Percentiles rank a stretch among this genome's conserved stretches.
phyloP scores from a whole-genome alignment of 441 rosid species.

The Gossypium gossypioides region DNA sequence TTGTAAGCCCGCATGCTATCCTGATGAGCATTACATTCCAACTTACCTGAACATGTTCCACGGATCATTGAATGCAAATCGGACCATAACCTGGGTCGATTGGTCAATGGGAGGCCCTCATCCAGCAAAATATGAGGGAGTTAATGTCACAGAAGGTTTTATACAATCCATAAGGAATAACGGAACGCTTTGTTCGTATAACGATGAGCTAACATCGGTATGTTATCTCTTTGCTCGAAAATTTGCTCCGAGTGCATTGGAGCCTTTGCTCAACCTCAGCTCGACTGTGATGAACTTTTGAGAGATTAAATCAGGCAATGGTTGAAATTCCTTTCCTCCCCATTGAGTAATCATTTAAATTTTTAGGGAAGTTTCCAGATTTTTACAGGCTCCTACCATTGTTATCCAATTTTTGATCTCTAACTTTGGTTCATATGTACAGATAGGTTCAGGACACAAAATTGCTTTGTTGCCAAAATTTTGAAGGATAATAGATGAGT shows the following conservation, averaged over 20 bases:
- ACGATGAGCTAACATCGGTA: conserved; percentile 47
- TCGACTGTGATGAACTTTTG: conserved; percentile 58
- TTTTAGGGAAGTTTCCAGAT: neutral
- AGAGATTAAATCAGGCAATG: conserved; percentile 10
- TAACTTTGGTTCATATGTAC: conserved; percentile 1
- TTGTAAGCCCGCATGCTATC: conserved; percentile 87
- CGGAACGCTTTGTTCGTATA: conserved; percentile 51
- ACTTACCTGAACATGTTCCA: conserved; percentile 75
- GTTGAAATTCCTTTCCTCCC: neutral
- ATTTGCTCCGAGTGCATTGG: conserved; percentile 66
- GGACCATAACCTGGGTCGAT: conserved; percentile 79
- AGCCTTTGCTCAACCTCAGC: conserved; percentile 59
- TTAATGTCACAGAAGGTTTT: conserved; percentile 49
- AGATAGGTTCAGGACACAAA: neutral
- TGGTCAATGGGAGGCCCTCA: conserved; percentile 84
- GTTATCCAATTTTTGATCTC: neutral
- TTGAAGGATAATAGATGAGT: neutral
- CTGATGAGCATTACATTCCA: conserved; percentile 87
- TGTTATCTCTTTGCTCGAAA: conserved; percentile 85
- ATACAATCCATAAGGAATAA: conserved; percentile 57
- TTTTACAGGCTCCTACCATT: neutral
- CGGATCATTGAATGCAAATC: conserved; percentile 54
- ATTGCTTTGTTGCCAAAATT: neutral
- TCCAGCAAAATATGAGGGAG: conserved; percentile 50
- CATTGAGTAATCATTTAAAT: neutral